Base-by-base conservation (phyloP, 148 eudicot genomes). In the Drosera capensis region DNA sequence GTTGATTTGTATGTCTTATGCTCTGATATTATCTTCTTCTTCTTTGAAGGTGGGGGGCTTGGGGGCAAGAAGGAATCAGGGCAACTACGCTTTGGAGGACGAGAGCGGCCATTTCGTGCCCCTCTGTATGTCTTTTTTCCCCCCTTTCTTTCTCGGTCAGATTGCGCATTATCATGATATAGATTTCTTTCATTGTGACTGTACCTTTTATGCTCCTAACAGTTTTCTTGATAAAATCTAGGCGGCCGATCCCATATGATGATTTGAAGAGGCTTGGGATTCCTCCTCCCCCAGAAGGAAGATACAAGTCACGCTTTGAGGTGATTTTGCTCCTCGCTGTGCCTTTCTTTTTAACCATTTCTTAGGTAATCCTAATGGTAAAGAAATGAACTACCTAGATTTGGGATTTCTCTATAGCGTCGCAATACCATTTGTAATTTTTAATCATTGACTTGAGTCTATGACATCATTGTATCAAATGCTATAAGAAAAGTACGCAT, bases 41-140 rank as follows among this genome's bases (percentile, higher is more conserved):
- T 55, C 37, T 46, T 60, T 31, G 11, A 48, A 88, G 97, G 99
- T 25, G 99, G 95, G 3, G 99, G 99, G 20, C 88, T 90, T 52
- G 99, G 93, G 38, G 93, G 95, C 43, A 81, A 61, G 77, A 90
- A 90, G 60, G 99, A 90, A 57, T 90, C 99, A 22, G 99, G 99
- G 29, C 99, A 90, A 60, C 93, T 90, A 48, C 93, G 99, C 16
- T 90, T 90, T 67, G 99, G 99, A 55, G 95, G 99, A 41, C 80
- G 99, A 42, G 95, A 90, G 58, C 78, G 95, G 64, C 99, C 99
- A 41, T 90, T 90, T 62, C 88, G 88, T 35, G 99, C 99, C 55
- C 99, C 99, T 35, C 54, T 90, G 99, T 88, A 80, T 60, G 93
- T 52, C 20, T 20, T 25, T 28, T 43, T 60, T n/a, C 17, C 3